These are phyloP conservation scores for Auricularia heimuer DNA, from an alignment of 768 basidiomycete genomes.

Conservation along the genomic window DNA sequence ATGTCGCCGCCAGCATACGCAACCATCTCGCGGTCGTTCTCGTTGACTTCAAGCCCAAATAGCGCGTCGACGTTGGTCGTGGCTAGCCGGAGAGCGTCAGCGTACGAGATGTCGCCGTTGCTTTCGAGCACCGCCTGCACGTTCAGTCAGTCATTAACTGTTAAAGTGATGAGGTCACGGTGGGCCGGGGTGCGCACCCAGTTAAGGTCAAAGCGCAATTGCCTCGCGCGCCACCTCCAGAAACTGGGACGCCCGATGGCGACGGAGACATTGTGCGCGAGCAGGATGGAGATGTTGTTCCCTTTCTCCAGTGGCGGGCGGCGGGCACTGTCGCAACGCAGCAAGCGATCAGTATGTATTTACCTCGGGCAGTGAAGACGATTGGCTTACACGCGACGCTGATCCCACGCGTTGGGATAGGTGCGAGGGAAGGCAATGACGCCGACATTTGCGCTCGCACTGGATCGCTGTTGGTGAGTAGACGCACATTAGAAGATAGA, in stretches of 20 bases:
- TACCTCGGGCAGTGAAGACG: no score
- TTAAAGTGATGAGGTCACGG: not conserved
- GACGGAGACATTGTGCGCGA: constrained; percentile 20
- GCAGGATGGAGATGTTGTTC: constrained; percentile 21
- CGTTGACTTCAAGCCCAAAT: constrained; percentile 27
- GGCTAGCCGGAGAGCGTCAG: constrained; percentile 41
- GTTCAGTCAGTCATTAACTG: not conserved
- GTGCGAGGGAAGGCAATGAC: constrained; percentile 59
- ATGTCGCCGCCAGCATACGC: constrained; percentile 44
- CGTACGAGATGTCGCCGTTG: constrained; percentile 28
- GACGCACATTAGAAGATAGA: not conserved
- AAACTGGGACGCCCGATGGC: constrained; percentile 29
- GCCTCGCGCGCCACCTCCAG: constrained; percentile 54
- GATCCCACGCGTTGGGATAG: constrained; percentile 68
- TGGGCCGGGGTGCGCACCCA: constrained; percentile 46
- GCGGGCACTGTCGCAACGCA: constrained; percentile 16
- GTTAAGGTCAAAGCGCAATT: constrained; percentile 67
- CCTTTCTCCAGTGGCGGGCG: constrained; percentile 24
- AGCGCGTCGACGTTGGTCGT: constrained; percentile 47
- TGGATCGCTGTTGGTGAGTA: not conserved
- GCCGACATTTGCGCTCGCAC: constrained; percentile 51
- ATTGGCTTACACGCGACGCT: constrained; percentile 44
- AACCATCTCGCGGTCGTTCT: constrained; percentile 37
- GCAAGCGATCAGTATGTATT: no score
- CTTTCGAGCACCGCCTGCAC: constrained; percentile 31